Conservation (phyloP, 257 asterid species). For the Penstemon barbatus region DNA sequence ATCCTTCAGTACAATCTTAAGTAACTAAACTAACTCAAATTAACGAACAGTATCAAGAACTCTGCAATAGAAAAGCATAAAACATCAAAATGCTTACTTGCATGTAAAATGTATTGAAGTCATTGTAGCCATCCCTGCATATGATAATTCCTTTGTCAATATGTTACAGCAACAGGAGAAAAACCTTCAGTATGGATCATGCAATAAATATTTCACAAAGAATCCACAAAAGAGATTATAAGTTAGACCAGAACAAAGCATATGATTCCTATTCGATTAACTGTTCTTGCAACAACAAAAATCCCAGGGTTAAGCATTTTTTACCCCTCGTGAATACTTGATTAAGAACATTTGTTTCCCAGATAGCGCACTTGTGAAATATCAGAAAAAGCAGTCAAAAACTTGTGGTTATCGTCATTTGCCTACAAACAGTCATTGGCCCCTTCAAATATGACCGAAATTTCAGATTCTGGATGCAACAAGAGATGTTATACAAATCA, state of each 20-base stretch:
- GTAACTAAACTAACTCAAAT: constrained; percentile 20
- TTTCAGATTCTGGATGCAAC: not conserved
- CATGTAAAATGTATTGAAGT: constrained; percentile 98
- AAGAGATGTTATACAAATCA: constrained; percentile 6
- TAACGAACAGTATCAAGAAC: constrained; percentile 18
- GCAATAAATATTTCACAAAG: constrained; percentile 26
- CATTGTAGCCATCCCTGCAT: constrained; percentile 99
- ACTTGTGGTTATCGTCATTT: constrained; percentile 8
- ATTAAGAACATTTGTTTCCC: not conserved
- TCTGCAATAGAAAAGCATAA: constrained; percentile 27
- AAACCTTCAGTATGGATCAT: constrained; percentile 19
- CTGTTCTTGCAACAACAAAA: not conserved
- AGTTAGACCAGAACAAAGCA: constrained; percentile 6
- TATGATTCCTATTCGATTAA: constrained; percentile 2
- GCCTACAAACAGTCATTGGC: not conserved
- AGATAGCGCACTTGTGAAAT: not conserved
- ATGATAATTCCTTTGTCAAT: constrained; percentile 38
- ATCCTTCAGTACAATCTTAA: constrained; percentile 23
- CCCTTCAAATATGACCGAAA: not conserved
- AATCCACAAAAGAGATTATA: constrained; percentile 5
- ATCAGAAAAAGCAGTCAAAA: not conserved
- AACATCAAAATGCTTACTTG: constrained; percentile 67
- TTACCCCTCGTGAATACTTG: constrained; percentile 2
- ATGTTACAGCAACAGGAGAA: constrained; percentile 19
- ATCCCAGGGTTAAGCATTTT: constrained; percentile 13